phyloP scores from a whole-genome alignment of 1,284 basidiomycete genomes.

The Cryptococcus neoformans region DNA sequence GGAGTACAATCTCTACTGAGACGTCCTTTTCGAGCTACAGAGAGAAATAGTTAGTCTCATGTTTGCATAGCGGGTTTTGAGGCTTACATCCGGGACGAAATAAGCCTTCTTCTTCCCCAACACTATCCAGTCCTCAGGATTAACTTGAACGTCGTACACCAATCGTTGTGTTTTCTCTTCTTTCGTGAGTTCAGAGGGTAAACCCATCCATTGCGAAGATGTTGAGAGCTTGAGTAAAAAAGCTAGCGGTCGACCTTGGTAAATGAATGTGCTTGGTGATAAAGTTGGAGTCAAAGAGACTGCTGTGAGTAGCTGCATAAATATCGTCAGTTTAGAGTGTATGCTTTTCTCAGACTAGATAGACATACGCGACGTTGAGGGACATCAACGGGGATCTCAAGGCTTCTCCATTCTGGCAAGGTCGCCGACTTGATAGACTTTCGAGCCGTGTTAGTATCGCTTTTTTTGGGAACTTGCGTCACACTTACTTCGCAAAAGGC shows the following conservation, averaged over 20 bases:
- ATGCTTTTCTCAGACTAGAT: background rate
- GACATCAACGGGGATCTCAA: conserved; percentile 49
- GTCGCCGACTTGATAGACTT: no score
- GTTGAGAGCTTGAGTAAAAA: conserved; percentile 14
- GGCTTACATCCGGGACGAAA: conserved; percentile 26
- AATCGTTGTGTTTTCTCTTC: conserved; percentile 9
- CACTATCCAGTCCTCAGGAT: conserved; percentile 41
- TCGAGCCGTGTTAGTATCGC: background rate
- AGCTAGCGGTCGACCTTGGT: conserved; percentile 40
- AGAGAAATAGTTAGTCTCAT: background rate
- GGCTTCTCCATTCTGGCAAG: conserved; percentile 29
- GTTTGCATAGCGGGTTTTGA: background rate
- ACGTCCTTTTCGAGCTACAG: conserved; percentile 16
- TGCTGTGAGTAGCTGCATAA: conserved; percentile 25
- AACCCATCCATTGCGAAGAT: conserved; percentile 32
- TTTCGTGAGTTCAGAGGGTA: no score
- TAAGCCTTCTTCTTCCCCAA: conserved; percentile 42
- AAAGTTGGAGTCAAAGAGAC: conserved; percentile 17
- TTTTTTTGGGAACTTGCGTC: no score
- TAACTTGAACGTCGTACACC: conserved; percentile 35
- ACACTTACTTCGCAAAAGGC: background rate
- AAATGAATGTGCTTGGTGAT: conserved; percentile 12
- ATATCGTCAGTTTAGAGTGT: background rate
- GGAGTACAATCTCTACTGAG: conserved; percentile 27
- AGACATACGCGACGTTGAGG: conserved; percentile 34